These are phyloP conservation scores for Candida sp. DNA, from an alignment of 1,139 yeast genomes.

Conservation along the genomic window DNA sequence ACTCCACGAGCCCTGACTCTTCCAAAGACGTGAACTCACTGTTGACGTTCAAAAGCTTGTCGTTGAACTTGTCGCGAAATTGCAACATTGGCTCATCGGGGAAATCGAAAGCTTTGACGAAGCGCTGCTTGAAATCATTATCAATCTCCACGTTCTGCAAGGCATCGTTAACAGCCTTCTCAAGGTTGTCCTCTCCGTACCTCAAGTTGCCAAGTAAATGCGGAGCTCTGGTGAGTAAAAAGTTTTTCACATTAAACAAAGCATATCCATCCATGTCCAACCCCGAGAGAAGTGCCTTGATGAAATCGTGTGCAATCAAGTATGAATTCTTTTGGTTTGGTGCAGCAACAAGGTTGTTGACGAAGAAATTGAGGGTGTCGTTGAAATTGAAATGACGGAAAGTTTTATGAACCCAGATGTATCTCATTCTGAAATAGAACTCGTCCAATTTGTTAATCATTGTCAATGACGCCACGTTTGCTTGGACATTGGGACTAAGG, in stretches of 20 bases:
- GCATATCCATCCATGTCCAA: slow-evolving; percentile 16
- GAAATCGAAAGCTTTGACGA: slow-evolving; percentile 40
- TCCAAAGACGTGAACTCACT: slow-evolving; percentile 59
- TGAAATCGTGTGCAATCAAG: slow-evolving; percentile 23
- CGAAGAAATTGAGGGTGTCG: not conserved
- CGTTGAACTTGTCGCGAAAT: slow-evolving; percentile 25
- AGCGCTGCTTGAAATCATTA: slow-evolving; percentile 57
- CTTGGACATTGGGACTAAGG: not conserved
- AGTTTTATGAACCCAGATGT: slow-evolving; percentile 9
- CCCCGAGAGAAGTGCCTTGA: slow-evolving; percentile 22
- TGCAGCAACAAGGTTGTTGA: slow-evolving; percentile 2
- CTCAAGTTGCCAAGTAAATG: slow-evolving; percentile 17
- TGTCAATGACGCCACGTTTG: slow-evolving; percentile 6
- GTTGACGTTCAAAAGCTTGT: slow-evolving; percentile 47
- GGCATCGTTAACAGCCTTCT: slow-evolving; percentile 19
- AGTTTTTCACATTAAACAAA: slow-evolving; percentile 38
- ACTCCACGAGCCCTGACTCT: slow-evolving; percentile 53
- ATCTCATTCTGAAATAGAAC: slow-evolving; percentile 2
- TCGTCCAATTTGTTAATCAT: slow-evolving; percentile 7
- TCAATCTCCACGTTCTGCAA: slow-evolving; percentile 19
- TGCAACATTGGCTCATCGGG: slow-evolving; percentile 15
- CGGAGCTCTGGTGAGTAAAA: slow-evolving; percentile 35
- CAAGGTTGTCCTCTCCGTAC: slow-evolving; percentile 24
- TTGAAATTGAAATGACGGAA: slow-evolving; percentile 6
- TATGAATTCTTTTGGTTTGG: slow-evolving; percentile 8